Percentiles rank a stretch among this genome's conserved stretches.
Conservation (phyloP, 2,329 filamentous ascomycete species). For the Sporothrix sp. region DNA sequence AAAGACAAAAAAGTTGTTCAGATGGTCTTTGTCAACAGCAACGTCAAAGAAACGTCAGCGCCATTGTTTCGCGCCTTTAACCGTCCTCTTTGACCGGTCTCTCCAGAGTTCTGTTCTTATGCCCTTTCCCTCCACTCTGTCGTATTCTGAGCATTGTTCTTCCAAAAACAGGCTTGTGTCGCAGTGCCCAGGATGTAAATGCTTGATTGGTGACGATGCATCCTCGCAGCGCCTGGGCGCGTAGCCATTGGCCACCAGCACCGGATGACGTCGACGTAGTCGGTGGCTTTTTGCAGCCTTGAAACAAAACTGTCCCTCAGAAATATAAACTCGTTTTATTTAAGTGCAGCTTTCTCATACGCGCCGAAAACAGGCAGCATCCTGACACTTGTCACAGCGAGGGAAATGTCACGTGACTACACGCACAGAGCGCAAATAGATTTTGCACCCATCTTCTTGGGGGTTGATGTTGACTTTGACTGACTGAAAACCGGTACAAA, state of each 20-base stretch:
- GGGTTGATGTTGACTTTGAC: too few species aligned
- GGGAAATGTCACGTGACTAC: too few species aligned
- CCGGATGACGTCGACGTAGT: neutral
- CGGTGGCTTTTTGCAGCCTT: neutral
- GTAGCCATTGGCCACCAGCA: conserved; percentile 4
- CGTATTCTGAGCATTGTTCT: neutral
- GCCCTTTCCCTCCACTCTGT: neutral
- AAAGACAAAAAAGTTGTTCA: neutral
- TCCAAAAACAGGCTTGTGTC: conserved; percentile 2
- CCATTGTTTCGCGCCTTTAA: too few species aligned
- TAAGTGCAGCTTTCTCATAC: too few species aligned
- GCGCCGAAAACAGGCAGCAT: too few species aligned
- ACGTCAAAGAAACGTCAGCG: neutral
- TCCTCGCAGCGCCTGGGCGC: neutral
- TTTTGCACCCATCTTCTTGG: too few species aligned
- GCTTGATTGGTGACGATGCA: conserved; percentile 1
- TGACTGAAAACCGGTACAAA: too few species aligned
- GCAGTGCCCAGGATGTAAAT: neutral
- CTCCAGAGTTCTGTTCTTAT: neutral
- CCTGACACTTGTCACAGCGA: too few species aligned
- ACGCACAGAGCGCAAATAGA: too few species aligned
- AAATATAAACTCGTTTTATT: too few species aligned
- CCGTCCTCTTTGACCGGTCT: neutral
- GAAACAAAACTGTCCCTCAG: neutral
- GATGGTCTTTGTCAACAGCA: neutral